Percentiles rank a stretch among this genome's conserved stretches.
Evolutionary conservation across 306 rosid species (phyloP).

Genomic region (Nissolia schottii): DNA sequence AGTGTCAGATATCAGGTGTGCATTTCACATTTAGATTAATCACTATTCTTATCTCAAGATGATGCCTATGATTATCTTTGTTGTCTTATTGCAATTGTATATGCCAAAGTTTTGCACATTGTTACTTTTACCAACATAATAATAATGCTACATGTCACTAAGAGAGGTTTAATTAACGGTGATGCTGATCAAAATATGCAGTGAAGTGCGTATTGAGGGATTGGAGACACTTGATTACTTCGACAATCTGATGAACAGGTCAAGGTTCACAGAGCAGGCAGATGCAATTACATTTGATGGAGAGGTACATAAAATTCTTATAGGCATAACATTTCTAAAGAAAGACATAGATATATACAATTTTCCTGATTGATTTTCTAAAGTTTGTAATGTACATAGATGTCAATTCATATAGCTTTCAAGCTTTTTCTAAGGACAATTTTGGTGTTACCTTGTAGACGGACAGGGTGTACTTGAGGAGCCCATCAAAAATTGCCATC

Average conservation of each 20-base stretch:
- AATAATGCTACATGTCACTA: neutral
- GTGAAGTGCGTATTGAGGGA: constrained; percentile 83
- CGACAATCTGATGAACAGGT: constrained; percentile 48
- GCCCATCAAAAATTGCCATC: constrained; percentile 64
- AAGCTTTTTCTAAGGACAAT: constrained; percentile 8
- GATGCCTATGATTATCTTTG: neutral
- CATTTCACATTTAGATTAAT: neutral
- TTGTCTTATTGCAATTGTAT: neutral
- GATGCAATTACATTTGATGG: constrained; percentile 81
- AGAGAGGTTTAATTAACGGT: constrained; percentile 22
- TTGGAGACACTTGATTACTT: constrained; percentile 79
- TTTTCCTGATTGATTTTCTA: neutral
- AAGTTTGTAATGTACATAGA: neutral
- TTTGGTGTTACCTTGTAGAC: constrained; percentile 34
- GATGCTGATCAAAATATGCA: constrained; percentile 38
- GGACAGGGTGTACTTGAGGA: constrained; percentile 58
- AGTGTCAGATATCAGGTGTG: constrained; percentile 75
- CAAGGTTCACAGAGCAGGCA: constrained; percentile 78
- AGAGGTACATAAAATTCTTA: constrained; percentile 44
- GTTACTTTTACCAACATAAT: neutral
- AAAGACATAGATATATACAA: neutral
- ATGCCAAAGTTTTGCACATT: neutral
- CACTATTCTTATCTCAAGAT: neutral
- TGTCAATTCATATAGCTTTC: neutral
- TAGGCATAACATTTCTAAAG: neutral